Evolutionary conservation across 495 filamentous ascomycete species (phyloP), one percentile per base, ranked within the genome.

Genomic region (Penicillium steckii): DNA sequence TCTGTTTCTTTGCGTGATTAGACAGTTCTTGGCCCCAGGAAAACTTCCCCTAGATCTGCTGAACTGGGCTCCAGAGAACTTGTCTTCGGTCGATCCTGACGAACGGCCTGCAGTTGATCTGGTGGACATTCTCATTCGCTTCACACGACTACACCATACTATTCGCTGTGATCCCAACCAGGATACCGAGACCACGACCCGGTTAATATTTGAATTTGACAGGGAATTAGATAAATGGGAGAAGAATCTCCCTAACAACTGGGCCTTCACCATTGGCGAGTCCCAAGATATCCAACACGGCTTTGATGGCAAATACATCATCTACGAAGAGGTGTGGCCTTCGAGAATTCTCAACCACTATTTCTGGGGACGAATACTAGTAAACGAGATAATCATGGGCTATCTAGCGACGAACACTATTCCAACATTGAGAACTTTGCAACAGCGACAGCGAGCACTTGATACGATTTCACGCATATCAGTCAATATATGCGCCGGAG

Each of bases 91-190:
- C 0, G 23, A 35, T 8, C 50, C 33, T 0, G 42, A 60, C 26
- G 37, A 55, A 3, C 8, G 40, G 2, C 59, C 64, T 2, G 50
- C 46, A 3, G 25, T 62, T 21, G 8, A 38, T 2, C 53, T 67
- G 23, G 32, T 62, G 21, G 57, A 56, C 21, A 65, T 65, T 15
- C 43, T 67, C 19, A 41, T 60, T 12, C 59, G 57, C 24, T 60
- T 56, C 21, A 50, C 56, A 35, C 56, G 47, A 19, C 32, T 59
- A 15, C 33, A 64, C 46, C 45, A 37, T 25, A 47, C 43, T 12
- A 10, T 55, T 7, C 54, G 49, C 13, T 5, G 37, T 13, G 12
- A 48, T 26, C 29, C 43, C 32, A 18, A 50, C 4, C 26, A 18
- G 8, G 48, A 57, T 21, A 23, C 42, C 3, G 26, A 13, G 10